Evolutionary conservation across 176 grass and related monocot genomes (phyloP).

Genomic region (Chloris gayana): DNA sequence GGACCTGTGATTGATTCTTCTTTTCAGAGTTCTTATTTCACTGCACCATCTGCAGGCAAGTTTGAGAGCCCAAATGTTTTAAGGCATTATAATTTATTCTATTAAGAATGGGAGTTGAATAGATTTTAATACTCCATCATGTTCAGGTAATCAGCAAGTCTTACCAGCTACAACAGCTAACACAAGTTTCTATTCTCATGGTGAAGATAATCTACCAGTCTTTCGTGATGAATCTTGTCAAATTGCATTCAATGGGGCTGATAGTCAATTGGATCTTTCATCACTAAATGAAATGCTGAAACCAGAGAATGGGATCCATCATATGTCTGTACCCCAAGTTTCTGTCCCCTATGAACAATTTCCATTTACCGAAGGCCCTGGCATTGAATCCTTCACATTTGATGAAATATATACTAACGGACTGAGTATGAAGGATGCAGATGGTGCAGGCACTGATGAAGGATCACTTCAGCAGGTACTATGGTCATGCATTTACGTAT

Average conservation of each 20-base stretch:
- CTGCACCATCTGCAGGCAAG: slow-evolving; percentile 52
- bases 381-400: slow-evolving; percentile 62
- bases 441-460: slow-evolving; percentile 39
- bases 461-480: slow-evolving; percentile 73
- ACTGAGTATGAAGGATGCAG: slow-evolving; percentile 47
- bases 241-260: slow-evolving; percentile 53
- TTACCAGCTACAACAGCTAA: slow-evolving; percentile 45
- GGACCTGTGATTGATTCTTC: slow-evolving; percentile 63
- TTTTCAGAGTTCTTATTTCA: slow-evolving; percentile 31
- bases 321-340: slow-evolving; percentile 44
- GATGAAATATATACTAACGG: slow-evolving; percentile 64
- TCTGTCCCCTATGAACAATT: slow-evolving; percentile 44
- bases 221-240: slow-evolving; percentile 43
- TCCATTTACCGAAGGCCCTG: slow-evolving; percentile 45
- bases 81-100: slow-evolving; percentile 33
- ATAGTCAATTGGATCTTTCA: slow-evolving; percentile 58
- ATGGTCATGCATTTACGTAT: slow-evolving; percentile 4
- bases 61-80: not conserved
- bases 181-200: slow-evolving; percentile 47
- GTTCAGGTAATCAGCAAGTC: slow-evolving; percentile 57
- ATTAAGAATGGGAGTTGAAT: slow-evolving; percentile 12
- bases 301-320: slow-evolving; percentile 36
- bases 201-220: slow-evolving; percentile 54
- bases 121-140: slow-evolving; percentile 32
- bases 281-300: slow-evolving; percentile 57